Percentiles rank a stretch among this genome's conserved stretches.
Evolutionary conservation across 352 stramenopile genomes (phyloP).

Genomic region (Phytophthora fragariae): DNA sequence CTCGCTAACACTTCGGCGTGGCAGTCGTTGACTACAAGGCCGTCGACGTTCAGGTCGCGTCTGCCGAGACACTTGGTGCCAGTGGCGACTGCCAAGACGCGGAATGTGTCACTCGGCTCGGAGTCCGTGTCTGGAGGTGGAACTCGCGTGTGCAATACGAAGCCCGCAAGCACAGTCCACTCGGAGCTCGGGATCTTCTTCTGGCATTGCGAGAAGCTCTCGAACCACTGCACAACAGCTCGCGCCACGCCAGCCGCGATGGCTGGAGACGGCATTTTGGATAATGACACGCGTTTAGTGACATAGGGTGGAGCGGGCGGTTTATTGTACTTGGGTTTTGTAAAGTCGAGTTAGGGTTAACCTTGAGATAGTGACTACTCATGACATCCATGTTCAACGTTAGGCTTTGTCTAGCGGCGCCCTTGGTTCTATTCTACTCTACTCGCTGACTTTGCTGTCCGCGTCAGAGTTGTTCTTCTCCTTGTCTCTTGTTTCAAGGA

Average conservation of each 20-base stretch:
- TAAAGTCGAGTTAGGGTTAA: not conserved
- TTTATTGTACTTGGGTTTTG: not conserved
- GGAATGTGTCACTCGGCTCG: slow-evolving; percentile 28
- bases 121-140: not conserved
- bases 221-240: slow-evolving; percentile 73
- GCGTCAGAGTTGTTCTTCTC: not conserved
- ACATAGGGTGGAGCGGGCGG: too few species aligned
- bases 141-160: slow-evolving; percentile 48
- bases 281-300: not conserved
- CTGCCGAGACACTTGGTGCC: slow-evolving; percentile 86
- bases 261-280: slow-evolving; percentile 22
- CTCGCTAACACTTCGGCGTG: slow-evolving; percentile 93
- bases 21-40: slow-evolving; percentile 92
- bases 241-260: slow-evolving; percentile 43
- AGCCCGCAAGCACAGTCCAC: slow-evolving; percentile 70
- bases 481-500: slow-evolving; percentile 69
- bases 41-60: slow-evolving; percentile 68
- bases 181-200: slow-evolving; percentile 67
- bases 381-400: not conserved
- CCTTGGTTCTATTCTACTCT: slow-evolving; percentile 4
- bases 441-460: not conserved
- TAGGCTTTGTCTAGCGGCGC: too few species aligned
- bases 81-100: slow-evolving; percentile 63
- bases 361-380: not conserved
- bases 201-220: slow-evolving; percentile 46